Percentiles rank a stretch among this genome's conserved stretches.
phyloP scores from a whole-genome alignment of 805 yeast species.

The Wickerhamomyces canadensis region DNA sequence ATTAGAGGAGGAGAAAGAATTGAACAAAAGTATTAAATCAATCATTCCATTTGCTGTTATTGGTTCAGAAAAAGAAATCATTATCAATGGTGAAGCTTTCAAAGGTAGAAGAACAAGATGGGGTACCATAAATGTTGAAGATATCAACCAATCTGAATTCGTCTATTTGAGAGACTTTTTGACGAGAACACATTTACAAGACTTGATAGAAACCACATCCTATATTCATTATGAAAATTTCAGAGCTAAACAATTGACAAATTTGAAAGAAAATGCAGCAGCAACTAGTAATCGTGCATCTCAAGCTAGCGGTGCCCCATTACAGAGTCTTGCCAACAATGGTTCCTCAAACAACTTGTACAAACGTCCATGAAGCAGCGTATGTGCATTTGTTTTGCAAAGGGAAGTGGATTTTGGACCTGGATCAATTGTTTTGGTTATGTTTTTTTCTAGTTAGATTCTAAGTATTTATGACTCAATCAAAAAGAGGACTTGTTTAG shows the following conservation, averaged over 20 bases:
- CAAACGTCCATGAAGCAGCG: slow-evolving; percentile 16
- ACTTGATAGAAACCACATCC: slow-evolving; percentile 88
- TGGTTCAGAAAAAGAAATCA: slow-evolving; percentile 78
- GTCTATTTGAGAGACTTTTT: slow-evolving; percentile 89
- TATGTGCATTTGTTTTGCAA: background rate
- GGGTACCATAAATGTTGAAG: slow-evolving; percentile 93
- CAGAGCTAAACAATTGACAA: slow-evolving; percentile 89
- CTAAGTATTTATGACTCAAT: too few relatives aligned
- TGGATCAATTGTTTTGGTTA: too few relatives aligned
- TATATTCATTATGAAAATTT: slow-evolving; percentile 86
- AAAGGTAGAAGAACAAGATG: slow-evolving; percentile 91
- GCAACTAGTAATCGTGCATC: slow-evolving; percentile 30
- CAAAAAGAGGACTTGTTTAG: too few relatives aligned
- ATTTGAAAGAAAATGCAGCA: slow-evolving; percentile 82
- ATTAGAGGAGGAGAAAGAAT: slow-evolving; percentile 65
- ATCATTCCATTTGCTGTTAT: slow-evolving; percentile 91
- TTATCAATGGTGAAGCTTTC: slow-evolving; percentile 70
- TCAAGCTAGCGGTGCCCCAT: slow-evolving; percentile 12
- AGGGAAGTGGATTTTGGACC: too few relatives aligned
- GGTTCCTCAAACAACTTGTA: slow-evolving; percentile 14
- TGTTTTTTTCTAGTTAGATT: background rate
- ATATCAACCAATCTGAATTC: slow-evolving; percentile 93
- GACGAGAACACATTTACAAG: slow-evolving; percentile 93
- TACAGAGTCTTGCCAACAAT: slow-evolving; percentile 5
- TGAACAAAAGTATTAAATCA: slow-evolving; percentile 68